phyloP scores from a whole-genome alignment of 2,329 filamentous ascomycete genomes.

The Penicillium sp. region DNA sequence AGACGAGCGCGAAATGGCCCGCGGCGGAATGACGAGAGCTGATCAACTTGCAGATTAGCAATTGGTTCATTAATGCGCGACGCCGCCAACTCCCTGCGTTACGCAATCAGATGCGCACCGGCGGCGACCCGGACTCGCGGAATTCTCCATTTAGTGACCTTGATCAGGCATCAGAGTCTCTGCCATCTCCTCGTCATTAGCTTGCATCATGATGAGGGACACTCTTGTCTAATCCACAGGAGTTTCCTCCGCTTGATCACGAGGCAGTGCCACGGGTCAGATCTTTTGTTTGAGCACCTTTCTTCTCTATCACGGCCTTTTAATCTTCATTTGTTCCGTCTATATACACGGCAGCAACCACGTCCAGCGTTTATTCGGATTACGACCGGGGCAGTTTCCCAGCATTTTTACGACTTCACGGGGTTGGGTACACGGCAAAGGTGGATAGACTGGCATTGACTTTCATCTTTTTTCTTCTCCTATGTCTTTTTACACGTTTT shows the following conservation, averaged over 20 bases:
- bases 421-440: slow-evolving; percentile 14
- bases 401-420: slow-evolving; percentile 20
- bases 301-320: slow-evolving; percentile 8
- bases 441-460: slow-evolving; percentile 25
- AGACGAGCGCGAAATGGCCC: slow-evolving; percentile 7
- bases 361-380: slow-evolving; percentile 21
- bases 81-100: slow-evolving; percentile 48
- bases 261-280: too few relatives aligned
- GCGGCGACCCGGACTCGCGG: slow-evolving; percentile 31
- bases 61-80: slow-evolving; percentile 54
- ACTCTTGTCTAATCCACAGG: neutral
- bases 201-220: neutral
- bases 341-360: slow-evolving; percentile 17
- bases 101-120: slow-evolving; percentile 44
- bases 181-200: slow-evolving; percentile 30
- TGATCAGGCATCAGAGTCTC: slow-evolving; percentile 30
- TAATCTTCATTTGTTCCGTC: slow-evolving; percentile 10
- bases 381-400: slow-evolving; percentile 16
- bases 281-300: too few relatives aligned
- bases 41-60: slow-evolving; percentile 47
- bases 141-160: slow-evolving; percentile 39
- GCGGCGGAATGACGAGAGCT: neutral
- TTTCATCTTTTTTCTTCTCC: slow-evolving; percentile 13
- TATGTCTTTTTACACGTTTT: slow-evolving; percentile 5
- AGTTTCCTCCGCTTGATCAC: neutral